Percentiles rank a stretch among this genome's conserved stretches.
Evolutionary conservation across 2,329 filamentous ascomycete genomes (phyloP).

Genomic region (Xylariaceae sp.): DNA sequence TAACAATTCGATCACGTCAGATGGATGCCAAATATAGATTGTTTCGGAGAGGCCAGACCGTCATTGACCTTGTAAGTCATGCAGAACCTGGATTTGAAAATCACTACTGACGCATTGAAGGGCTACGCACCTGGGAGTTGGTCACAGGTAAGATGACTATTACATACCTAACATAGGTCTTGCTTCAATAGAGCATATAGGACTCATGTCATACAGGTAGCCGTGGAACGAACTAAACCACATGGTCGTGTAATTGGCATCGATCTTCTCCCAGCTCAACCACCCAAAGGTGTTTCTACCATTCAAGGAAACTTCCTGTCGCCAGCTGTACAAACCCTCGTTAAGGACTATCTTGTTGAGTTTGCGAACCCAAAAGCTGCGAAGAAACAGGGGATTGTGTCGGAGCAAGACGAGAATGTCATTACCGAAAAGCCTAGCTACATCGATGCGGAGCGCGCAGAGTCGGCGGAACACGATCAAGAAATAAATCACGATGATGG

Average conservation of each 20-base stretch:
- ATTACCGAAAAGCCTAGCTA: constrained; percentile 52
- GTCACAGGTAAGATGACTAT: constrained; percentile 53
- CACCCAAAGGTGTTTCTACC: constrained; percentile 85
- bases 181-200: not conserved
- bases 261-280: constrained; percentile 88
- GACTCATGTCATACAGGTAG: constrained; percentile 56
- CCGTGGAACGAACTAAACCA: constrained; percentile 71
- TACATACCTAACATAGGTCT: too few species aligned
- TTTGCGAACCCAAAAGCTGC: constrained; percentile 20
- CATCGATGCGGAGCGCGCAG: constrained; percentile 60
- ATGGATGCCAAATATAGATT: constrained; percentile 79
- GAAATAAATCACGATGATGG: constrained; percentile 37
- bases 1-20: constrained; percentile 37
- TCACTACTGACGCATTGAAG: constrained; percentile 34
- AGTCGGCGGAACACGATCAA: constrained; percentile 30
- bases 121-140: constrained; percentile 75
- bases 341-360: constrained; percentile 70
- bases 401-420: constrained; percentile 21
- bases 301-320: constrained; percentile 94
- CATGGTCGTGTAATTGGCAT: constrained; percentile 81
- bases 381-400: constrained; percentile 5
- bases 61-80: constrained; percentile 74
- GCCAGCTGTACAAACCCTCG: constrained; percentile 66
- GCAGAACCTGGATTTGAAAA: not conserved
- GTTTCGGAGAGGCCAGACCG: constrained; percentile 75